phyloP scores from a whole-genome alignment of 2,329 filamentous ascomycete genomes.

The Sporothrix pseudoabietina region DNA sequence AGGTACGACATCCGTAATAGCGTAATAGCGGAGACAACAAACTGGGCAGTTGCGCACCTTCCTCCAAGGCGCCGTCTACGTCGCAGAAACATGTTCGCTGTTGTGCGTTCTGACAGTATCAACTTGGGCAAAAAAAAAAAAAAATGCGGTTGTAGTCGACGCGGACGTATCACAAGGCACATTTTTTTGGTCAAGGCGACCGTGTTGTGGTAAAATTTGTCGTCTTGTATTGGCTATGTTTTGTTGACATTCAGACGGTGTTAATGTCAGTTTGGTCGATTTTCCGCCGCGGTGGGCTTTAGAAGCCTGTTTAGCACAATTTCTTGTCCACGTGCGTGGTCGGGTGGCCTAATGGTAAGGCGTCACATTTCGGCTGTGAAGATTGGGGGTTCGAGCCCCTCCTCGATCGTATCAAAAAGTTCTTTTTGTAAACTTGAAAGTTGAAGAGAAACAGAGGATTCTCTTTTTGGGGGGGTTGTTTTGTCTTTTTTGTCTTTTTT shows the following conservation, averaged over 20 bases:
- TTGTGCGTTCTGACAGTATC: neutral
- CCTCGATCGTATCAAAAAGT: constrained; percentile 34
- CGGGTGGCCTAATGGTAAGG: constrained; percentile 39
- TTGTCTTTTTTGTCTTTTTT: neutral
- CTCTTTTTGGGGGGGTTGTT: too few species aligned
- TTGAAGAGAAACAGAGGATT: neutral
- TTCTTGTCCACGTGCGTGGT: constrained; percentile 31
- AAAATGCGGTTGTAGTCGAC: neutral
- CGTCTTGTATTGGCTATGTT: neutral
- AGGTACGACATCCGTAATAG: neutral
- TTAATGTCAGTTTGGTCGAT: neutral
- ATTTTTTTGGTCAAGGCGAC: neutral
- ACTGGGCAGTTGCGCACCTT: neutral
- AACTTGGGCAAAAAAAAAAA: neutral
- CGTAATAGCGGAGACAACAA: neutral
- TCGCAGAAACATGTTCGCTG: neutral
- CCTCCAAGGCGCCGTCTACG: too few species aligned
- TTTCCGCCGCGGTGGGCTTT: neutral
- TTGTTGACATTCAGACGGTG: neutral
- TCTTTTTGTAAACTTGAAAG: constrained; percentile 19
- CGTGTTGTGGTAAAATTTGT: neutral
- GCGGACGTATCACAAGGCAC: neutral
- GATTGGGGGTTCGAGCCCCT: constrained; percentile 38
- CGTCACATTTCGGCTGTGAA: constrained; percentile 38
- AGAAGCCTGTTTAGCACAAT: neutral